These are phyloP conservation scores for Phytophthora ohioensis DNA, from an alignment of 352 stramenopile species.

Conservation along the genomic window DNA sequence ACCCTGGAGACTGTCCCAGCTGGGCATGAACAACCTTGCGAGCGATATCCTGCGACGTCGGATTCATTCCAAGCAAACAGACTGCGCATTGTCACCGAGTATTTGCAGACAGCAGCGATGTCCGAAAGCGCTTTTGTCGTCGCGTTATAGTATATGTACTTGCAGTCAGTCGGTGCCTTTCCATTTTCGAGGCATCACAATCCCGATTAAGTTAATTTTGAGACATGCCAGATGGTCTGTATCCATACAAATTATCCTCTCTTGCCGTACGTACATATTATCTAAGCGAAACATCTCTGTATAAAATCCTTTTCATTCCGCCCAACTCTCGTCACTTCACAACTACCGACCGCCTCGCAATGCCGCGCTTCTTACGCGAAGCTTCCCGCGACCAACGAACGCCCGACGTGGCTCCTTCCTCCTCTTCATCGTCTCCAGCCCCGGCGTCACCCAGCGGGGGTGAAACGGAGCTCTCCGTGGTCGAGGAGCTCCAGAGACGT, in stretches of 20 bases:
- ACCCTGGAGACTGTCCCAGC: constrained; percentile 15
- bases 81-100: background rate
- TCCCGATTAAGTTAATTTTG: constrained; percentile 19
- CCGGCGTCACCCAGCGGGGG: constrained; percentile 23
- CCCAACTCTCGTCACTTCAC: constrained; percentile 24
- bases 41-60: constrained; percentile 9
- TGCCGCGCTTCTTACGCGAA: constrained; percentile 47
- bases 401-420: constrained; percentile 23
- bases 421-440: constrained; percentile 16
- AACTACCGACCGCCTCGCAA: constrained; percentile 25
- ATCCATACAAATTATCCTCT: background rate
- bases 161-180: background rate
- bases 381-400: constrained; percentile 16
- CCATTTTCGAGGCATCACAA: constrained; percentile 11
- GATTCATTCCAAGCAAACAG: background rate
- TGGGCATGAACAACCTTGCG: constrained; percentile 22
- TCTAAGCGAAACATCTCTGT: constrained; percentile 1
- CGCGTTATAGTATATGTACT: too few species aligned
- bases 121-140: too few species aligned
- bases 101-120: too few species aligned
- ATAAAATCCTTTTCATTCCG: constrained; percentile 8
- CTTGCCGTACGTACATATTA: background rate
- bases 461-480: constrained; percentile 42
- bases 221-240: constrained; percentile 14
- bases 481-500: constrained; percentile 50